Base-by-base conservation (phyloP, 306 rosid genomes). In the Lathyrus sativus region DNA sequence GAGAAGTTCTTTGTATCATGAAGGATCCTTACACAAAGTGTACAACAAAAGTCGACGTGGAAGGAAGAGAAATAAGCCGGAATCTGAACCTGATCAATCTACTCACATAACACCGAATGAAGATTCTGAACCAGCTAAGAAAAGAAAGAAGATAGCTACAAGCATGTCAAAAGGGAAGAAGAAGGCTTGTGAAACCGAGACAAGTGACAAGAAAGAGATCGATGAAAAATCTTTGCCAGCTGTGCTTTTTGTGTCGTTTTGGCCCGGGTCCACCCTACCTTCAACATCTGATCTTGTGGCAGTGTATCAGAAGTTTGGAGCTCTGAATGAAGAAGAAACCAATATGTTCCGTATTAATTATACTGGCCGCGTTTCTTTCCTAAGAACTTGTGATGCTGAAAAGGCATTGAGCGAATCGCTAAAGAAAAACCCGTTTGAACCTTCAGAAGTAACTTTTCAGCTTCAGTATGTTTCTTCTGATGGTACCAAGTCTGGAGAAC, bases 311-410 rank as follows among this genome's bases (percentile, higher is more conserved):
- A 68, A 85, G 79, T 88, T 74, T 64, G 96, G 97, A 45, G 65
- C 76, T 35, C 80, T 91, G 77, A 65, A 88, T 39, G 87, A 78
- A 79, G 51, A 50, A 3, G 88, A 83, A 77, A 91, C 97, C 2
- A 78, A 88, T 18, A 71, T 83, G 89, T 80, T 80, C 78, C 59
- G 18, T 41, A 19, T 51, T 12, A 86, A 75, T 62, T 71, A 67
- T 76, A 79, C 86, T n/a, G 97, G 93, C 59, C 85, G 87, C 62
- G 80, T 91, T 18, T 80, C 62, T 35, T 91, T 88, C 81, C 42
- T 51, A 9, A 80, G 60, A 64, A 51, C 74, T 15, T 56, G 75
- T 28, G 90, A 91, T 42, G 97, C 96, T 0, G 79, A 86, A 68
- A 73, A 70, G 29, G 97, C 97, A 15, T 79, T 76, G 9, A 76